These are phyloP conservation scores for Coccomyxa sp. DNA, from an alignment of 139 green algal genomes.

Conservation along the genomic window DNA sequence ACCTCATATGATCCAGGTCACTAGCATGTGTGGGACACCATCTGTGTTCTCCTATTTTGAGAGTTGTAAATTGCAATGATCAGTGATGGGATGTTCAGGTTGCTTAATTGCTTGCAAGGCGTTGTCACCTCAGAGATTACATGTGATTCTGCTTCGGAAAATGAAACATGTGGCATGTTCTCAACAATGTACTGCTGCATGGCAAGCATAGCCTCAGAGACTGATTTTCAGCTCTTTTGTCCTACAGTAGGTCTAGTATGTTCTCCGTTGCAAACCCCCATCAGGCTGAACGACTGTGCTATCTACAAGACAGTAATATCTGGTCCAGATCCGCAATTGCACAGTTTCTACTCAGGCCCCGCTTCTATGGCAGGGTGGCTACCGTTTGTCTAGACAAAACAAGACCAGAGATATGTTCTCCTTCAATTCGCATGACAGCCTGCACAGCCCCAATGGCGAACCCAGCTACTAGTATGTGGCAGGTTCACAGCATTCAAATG, in stretches of 20 bases:
- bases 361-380: background rate
- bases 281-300: background rate
- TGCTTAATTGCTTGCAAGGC: too few species aligned
- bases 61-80: too few species aligned
- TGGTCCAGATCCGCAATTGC: background rate
- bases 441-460: background rate
- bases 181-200: too few species aligned
- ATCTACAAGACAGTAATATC: background rate
- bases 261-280: background rate
- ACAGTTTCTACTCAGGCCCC: background rate
- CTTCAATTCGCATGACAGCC: background rate
- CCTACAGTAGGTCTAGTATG: background rate
- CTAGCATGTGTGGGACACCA: too few species aligned
- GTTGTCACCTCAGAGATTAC: too few species aligned
- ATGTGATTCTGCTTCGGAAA: too few species aligned
- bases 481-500: background rate
- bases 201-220: too few species aligned
- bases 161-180: too few species aligned
- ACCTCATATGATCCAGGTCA: too few species aligned
- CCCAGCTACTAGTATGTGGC: background rate
- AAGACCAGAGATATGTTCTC: constrained; percentile 1
- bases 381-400: background rate
- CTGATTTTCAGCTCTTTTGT: background rate
- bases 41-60: too few species aligned
- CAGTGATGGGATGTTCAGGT: too few species aligned